Evolutionary conservation across 1,284 basidiomycete genomes (phyloP), one percentile per base, ranked within the genome.

Genomic region (Coniferiporia sulphurascens): DNA sequence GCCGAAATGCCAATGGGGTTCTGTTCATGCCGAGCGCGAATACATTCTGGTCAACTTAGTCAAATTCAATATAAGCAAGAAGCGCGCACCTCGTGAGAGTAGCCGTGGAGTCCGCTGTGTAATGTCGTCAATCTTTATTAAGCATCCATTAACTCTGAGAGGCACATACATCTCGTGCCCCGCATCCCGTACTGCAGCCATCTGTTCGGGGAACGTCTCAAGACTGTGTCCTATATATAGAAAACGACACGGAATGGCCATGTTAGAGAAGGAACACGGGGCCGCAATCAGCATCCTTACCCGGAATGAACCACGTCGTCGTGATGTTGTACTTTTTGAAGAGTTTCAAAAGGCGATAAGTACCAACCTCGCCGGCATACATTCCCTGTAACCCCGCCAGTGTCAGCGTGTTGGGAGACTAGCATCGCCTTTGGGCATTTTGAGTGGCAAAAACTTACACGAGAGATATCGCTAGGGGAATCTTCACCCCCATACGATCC

Each of bases 311-410:
- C 87, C 84, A 90, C 4, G 78, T 82, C 34, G 81, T 79, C 65
- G 81, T 87, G 63, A 90, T 85, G 9, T 76, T 73, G 67, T 87
- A 87, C 70, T 89, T 89, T n/a, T 77, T 74, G 72, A 91, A 89
- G 19, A 91, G 72, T 69, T 85, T 87, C 62, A 91, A 74, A 4
- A 91, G 75, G 12, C 88, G 81, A 4, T 80, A 83, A 0, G 79
- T 75, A n/a, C 86, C 89, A 35, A 89, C 86, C 69, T 91, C 88
- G 13, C 88, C 89, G 0, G 89, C 84, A 65, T 81, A 88, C 73
- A 87, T 78, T 5, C 86, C 86, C 83, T 83, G 56, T 3, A 50
- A 41, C 9, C 13, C n/a, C n/a, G n/a, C n/a, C 27, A 7, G 10
- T 7, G 2, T 43, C 41, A 43, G 10, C 41, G 8, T n/a, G 41